Base-by-base conservation (phyloP, 192 early-diverging fungal genomes). In the Umbelopsis vinacea region DNA sequence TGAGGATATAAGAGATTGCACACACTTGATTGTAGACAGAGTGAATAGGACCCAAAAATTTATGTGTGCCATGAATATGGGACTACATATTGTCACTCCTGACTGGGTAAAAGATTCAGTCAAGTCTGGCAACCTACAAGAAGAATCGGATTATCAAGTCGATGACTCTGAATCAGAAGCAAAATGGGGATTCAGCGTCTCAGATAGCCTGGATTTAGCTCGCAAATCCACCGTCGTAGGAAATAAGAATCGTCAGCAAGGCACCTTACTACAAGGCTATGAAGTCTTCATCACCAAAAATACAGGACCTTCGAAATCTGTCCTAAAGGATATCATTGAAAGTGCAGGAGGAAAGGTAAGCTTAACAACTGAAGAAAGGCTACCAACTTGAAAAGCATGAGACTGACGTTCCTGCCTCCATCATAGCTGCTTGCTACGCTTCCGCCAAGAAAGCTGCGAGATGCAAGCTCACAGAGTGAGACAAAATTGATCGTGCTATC, bases 51-150 rank as follows among this genome's bases (percentile, higher is more conserved):
- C 74, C 3, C 67, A 67, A 23, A 75, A 75, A 23, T 57, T 75
- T 17, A 40, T 75, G 22, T 67, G 66, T 55, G 74, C 74, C 2
- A 47, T 75, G 4, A 75, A 75, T 23, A 46, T 75, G 21, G 74
- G 74, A 23, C 22, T 67, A 17, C 23, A 47, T 1, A 66, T 75
- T 8, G 55, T 75, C 26, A 46, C 37, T 6, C 24, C 21, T 3
- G 40, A 70, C 12, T 75, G 74, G 74, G 11, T 68, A 26, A 66
- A 19, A n/a, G 68, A 69, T n/a, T 68, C 68, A 3, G 33, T 68
- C 45, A 47, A 60, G 40, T 7, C 14, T 2, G 43, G 69, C 6
- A 26, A 12, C n/a, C 48, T 52, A 15, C 21, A 46, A 38, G 29
- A 52, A n/a, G 50, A 55, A 22, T 33, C 38, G 5, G 38, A 68